These are phyloP conservation scores for Elongisporangium anandrum DNA, from an alignment of 352 stramenopile species.

Conservation along the genomic window DNA sequence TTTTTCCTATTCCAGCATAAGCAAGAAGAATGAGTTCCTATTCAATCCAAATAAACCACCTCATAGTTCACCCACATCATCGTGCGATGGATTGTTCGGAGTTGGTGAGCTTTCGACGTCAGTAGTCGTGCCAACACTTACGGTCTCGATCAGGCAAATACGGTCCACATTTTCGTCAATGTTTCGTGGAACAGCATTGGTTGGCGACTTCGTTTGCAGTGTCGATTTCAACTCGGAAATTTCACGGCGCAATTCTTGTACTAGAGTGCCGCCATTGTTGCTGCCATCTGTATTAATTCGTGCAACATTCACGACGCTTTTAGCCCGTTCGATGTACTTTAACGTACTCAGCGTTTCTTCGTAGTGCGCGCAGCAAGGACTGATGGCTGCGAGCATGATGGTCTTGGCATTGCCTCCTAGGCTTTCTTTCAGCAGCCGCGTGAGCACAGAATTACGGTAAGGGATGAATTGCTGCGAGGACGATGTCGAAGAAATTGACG, in stretches of 20 bases:
- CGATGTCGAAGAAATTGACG: background rate
- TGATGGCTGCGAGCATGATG: slow-evolving; percentile 86
- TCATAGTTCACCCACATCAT: slow-evolving; percentile 4
- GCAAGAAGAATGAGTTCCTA: slow-evolving; percentile 10
- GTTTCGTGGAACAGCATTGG: background rate
- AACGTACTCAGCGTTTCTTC: slow-evolving; percentile 86
- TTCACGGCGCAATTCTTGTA: slow-evolving; percentile 28
- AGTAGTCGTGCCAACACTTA: background rate
- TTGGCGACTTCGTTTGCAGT: slow-evolving; percentile 10
- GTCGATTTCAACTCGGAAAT: slow-evolving; percentile 38
- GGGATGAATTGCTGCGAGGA: slow-evolving; percentile 49
- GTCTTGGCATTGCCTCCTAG: slow-evolving; percentile 80
- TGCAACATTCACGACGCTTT: slow-evolving; percentile 36
- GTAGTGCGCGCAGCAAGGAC: slow-evolving; percentile 78
- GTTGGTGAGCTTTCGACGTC: background rate
- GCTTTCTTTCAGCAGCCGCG: slow-evolving; percentile 71
- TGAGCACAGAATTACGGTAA: slow-evolving; percentile 89
- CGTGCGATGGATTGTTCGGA: background rate
- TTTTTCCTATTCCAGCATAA: slow-evolving; percentile 32
- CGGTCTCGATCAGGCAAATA: background rate
- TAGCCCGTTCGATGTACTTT: slow-evolving; percentile 73
- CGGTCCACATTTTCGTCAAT: background rate
- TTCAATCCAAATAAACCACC: slow-evolving; percentile 8
- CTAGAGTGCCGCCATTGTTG: slow-evolving; percentile 13
- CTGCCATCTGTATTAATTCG: slow-evolving; percentile 32